Base-by-base conservation (phyloP, 352 stramenopile genomes). In the Pythium dissimile region DNA sequence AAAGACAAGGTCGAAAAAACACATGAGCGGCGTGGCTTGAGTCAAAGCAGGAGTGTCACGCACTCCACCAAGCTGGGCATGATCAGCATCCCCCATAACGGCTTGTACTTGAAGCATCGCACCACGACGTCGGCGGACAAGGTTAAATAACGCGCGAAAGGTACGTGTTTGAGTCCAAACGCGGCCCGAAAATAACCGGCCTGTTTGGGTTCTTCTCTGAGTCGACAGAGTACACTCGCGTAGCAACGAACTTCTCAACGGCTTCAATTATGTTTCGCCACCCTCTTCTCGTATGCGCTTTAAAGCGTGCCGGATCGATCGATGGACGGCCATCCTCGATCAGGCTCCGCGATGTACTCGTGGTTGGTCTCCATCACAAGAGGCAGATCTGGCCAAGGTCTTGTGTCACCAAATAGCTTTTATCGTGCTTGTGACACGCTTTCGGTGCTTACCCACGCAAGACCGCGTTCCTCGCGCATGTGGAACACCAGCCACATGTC, bases 221-320 rank as follows among this genome's bases (percentile, higher is more conserved):
- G 23, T 18, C 8, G 15, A 24, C 15, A 15, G 21, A 23, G 26
- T 49, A 49, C 42, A 34, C 23, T 15, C 42, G 42, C 13, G 8
- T 18, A 16, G 21, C 42, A 31, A 49, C 42, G 26, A 34, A 34
- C 24, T 15, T 21, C 9, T 34, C 10, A 23, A 49, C n/a, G 8
- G 24, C 34, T 34, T 45, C 49, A 38, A 47, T 56, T 24, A 35
- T 37, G 38, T 56, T 56, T 23, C 37, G 49, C 49, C 49, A 5
- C 24, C 28, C 5, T 56, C 48, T 20, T 44, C 34, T 21, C 49
- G 26, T 20, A 56, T 56, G 49, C 37, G 49, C 49, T 56, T 56
- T 2, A 47, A 23, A 12, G 37, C 49, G 49, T 56, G 37, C 34
- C 20, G 5, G 26, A 56, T 45, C 49, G 38, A 35, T 23, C 26